Percentiles rank a stretch among this genome's conserved stretches.
Conservation (phyloP, 2,329 filamentous ascomycete genomes). For the Aspergillus ustus region DNA sequence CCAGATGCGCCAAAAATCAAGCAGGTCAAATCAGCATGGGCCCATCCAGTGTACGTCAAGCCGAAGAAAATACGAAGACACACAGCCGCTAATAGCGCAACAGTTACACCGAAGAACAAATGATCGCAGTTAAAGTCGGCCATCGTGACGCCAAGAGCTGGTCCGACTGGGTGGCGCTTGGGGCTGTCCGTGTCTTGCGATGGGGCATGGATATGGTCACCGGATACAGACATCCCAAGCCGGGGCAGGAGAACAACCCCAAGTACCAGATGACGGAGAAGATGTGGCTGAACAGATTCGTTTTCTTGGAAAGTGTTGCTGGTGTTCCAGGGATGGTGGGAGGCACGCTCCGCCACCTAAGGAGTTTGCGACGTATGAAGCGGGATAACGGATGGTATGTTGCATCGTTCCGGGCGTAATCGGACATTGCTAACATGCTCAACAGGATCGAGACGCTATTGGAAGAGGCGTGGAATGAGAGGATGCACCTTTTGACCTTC, state of each 20-base stretch:
- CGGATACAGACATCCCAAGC: slow-evolving; percentile 74
- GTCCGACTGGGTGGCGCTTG: slow-evolving; percentile 79
- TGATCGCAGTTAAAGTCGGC: slow-evolving; percentile 72
- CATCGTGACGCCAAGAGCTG: slow-evolving; percentile 74
- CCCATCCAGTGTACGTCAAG: slow-evolving; percentile 60
- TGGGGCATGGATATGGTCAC: slow-evolving; percentile 83
- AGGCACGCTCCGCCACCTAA: slow-evolving; percentile 88
- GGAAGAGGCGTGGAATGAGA: slow-evolving; percentile 89
- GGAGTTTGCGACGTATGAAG: slow-evolving; percentile 81
- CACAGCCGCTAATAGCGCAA: neutral
- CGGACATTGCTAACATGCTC: neutral
- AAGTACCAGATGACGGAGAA: slow-evolving; percentile 75
- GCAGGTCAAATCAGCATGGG: slow-evolving; percentile 69
- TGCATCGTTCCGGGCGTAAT: neutral
- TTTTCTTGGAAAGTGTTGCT: slow-evolving; percentile 94
- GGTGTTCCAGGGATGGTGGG: slow-evolving; percentile 97
- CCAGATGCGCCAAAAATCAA: slow-evolving; percentile 64
- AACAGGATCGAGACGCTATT: slow-evolving; percentile 84
- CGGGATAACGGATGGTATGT: slow-evolving; percentile 83
- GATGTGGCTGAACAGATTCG: slow-evolving; percentile 87
- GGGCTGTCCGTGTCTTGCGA: slow-evolving; percentile 74
- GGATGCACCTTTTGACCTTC: slow-evolving; percentile 92
- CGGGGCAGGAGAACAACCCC: slow-evolving; percentile 48
- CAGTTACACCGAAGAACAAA: slow-evolving; percentile 75
- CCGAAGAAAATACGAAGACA: neutral